A percentile compares a stretch with the other conserved stretches of the same genome.
These are phyloP conservation scores for Lactifluus piperatus DNA, from an alignment of 768 basidiomycete species.

Conservation along the genomic window DNA sequence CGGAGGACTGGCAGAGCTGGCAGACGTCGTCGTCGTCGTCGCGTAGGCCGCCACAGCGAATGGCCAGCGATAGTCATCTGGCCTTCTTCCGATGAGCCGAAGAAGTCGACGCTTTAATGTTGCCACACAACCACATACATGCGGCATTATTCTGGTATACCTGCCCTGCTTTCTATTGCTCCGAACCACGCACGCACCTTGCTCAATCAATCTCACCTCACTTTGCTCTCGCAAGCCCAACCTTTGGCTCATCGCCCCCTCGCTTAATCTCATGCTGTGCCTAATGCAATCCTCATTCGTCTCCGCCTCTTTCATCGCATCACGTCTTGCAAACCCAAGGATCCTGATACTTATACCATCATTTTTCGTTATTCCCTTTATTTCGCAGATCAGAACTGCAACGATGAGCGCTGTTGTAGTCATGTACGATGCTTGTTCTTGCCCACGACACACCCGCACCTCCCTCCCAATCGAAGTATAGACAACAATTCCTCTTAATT, in stretches of 20 bases:
- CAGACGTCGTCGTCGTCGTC: background rate
- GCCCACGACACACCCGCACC: background rate
- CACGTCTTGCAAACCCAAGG: background rate
- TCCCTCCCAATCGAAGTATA: background rate
- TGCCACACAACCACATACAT: background rate
- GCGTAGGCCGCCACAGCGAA: background rate
- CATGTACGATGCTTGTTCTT: background rate
- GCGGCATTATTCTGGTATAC: background rate
- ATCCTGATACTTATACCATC: constrained; percentile 5
- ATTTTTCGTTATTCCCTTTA: background rate
- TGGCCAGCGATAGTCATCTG: background rate
- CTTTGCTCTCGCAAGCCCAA: background rate
- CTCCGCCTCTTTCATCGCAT: background rate
- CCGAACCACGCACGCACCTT: background rate
- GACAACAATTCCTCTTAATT: background rate
- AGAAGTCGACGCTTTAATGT: background rate
- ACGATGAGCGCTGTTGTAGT: background rate
- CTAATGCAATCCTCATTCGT: background rate
- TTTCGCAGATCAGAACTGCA: background rate
- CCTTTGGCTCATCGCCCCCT: too few species aligned
- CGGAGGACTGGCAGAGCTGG: too few species aligned
- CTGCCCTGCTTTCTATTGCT: too few species aligned
- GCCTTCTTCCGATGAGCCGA: background rate
- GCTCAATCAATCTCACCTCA: background rate
- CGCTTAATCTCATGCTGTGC: background rate